phyloP scores from a whole-genome alignment of 345 rosid species.

The Zanthoxylum bungeanum region DNA sequence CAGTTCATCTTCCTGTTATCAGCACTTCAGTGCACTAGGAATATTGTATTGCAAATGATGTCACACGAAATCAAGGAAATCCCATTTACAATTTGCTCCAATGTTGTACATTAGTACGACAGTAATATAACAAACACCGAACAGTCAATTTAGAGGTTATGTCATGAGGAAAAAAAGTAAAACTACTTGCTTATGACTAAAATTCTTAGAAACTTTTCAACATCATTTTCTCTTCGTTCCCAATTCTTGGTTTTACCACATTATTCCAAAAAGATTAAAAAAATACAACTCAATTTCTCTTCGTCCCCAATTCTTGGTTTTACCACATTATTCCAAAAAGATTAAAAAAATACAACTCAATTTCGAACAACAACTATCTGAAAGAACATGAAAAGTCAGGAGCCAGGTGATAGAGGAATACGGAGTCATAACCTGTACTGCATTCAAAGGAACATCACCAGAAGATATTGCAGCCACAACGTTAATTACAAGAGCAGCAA shows the following conservation, averaged over 20 bases:
- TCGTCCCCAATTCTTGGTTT: not conserved
- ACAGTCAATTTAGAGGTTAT: not conserved
- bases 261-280: not conserved
- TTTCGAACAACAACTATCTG: not conserved
- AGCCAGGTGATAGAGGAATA: not conserved
- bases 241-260: not conserved
- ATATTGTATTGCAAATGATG: not conserved
- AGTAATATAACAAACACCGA: not conserved
- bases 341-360: not conserved
- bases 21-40: not conserved
- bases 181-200: not conserved
- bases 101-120: not conserved
- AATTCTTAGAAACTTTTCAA: not conserved
- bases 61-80: not conserved
- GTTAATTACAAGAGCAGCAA: slow-evolving; percentile 88
- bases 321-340: not conserved
- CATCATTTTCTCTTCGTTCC: not conserved
- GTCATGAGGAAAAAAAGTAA: not conserved
- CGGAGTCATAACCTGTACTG: slow-evolving; percentile 70
- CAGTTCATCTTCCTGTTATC: not conserved
- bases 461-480: slow-evolving; percentile 87
- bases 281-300: not conserved
- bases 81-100: not conserved
- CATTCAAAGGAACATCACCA: slow-evolving; percentile 88
- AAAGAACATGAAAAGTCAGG: not conserved